Base-by-base conservation (phyloP, 2,329 filamentous ascomycete genomes). In the Beauveria pseudobassiana region DNA sequence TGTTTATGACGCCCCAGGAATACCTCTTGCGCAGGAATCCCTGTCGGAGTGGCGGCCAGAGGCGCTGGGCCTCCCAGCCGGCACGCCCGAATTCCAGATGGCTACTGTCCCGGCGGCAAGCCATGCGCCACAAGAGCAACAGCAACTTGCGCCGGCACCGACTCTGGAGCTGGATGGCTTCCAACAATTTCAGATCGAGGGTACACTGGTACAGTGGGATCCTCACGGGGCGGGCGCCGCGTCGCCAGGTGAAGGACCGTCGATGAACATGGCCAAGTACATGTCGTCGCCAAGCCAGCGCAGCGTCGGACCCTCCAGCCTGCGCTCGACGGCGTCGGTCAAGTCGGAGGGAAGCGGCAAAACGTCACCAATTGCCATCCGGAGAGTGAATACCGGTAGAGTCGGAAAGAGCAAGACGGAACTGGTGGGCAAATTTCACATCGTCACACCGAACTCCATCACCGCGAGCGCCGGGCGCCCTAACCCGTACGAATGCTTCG, bases 401-500 rank as follows among this genome's bases (percentile, higher is more conserved):
- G 69, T 81, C 9, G 74, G 76, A 63, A 83, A 82, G 71, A 78
- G 74, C 66, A 79, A 75, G 67, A 56, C 49, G 40, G 57, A 53
- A 22, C 68, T 74, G 40, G 67, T 73, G 22, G 77, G 75, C 66
- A 81, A 80, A 61, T 83, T 84, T 67, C 77, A 84, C 66, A 81
- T 84, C 63, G 76, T 84, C 60, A 84, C 81, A 1, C 81, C 82
- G 4, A 78, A 76, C 45, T 78, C 79, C 26, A 82, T 84, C 69
- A 78, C 74, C 65, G 78, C 79, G n/a, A 76, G 79, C 59, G 75
- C 76, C 20, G 79, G 79, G 52, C 78, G 76, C 48, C 75, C 77
- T 48, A 83, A 82, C 67, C 77, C 77, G 1, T 84, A 78, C 63
- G 81, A 84, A 62, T 83, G 81, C 65, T 80, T 83, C 67, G 81